Percentiles rank a stretch among this genome's conserved stretches.
phyloP scores from a whole-genome alignment of 2,329 filamentous ascomycete species.

The Diaporthe helianthi region DNA sequence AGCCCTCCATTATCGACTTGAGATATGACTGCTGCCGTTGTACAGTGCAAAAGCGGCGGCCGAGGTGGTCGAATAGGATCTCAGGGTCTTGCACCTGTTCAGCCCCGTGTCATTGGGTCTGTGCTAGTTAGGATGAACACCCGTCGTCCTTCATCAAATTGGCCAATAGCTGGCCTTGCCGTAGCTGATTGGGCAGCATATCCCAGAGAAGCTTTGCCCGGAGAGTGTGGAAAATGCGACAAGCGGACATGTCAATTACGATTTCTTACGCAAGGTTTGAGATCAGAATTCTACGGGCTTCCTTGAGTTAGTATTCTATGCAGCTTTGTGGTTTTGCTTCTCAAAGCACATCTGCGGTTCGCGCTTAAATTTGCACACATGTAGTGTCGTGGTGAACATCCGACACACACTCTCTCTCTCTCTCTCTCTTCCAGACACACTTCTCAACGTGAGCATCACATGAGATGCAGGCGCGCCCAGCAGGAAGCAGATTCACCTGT shows the following conservation, averaged over 20 bases:
- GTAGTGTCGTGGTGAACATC: not conserved
- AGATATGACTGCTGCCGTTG: not conserved
- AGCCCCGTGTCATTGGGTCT: not conserved
- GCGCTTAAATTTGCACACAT: not conserved
- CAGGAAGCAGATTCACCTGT: not conserved
- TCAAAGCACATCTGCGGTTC: constrained; percentile 6
- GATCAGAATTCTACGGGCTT: not conserved
- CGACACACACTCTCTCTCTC: no score
- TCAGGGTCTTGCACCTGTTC: not conserved
- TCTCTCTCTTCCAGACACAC: no score
- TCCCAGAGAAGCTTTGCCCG: not conserved
- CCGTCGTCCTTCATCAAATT: not conserved
- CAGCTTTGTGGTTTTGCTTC: constrained; percentile 7
- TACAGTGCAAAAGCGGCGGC: not conserved
- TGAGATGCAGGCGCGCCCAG: not conserved
- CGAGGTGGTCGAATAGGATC: not conserved
- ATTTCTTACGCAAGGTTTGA: not conserved
- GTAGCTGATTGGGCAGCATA: constrained; percentile 15
- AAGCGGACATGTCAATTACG: not conserved
- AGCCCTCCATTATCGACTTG: not conserved
- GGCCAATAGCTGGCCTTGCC: not conserved
- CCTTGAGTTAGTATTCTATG: constrained; percentile 16
- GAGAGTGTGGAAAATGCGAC: not conserved
- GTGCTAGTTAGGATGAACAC: not conserved
- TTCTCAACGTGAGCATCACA: not conserved